phyloP scores from a whole-genome alignment of 352 stramenopile genomes.

The Pythium pyrilobum region DNA sequence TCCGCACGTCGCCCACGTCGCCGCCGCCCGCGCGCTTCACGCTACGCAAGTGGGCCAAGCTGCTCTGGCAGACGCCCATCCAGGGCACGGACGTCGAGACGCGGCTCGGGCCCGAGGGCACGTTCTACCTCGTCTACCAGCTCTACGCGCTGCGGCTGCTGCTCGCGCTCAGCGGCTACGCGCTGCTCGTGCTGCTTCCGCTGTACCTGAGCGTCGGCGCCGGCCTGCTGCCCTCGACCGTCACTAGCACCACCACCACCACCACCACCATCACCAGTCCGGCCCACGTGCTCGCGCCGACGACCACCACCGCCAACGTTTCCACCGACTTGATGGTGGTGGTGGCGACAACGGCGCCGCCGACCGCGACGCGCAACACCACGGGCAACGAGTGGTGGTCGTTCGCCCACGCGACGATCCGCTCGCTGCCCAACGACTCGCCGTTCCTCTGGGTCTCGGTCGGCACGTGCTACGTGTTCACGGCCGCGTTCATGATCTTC shows the following conservation, averaged over 20 bases:
- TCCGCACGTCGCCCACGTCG: conserved; percentile 34
- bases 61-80: conserved; percentile 73
- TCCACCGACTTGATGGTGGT: not conserved
- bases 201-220: conserved; percentile 61
- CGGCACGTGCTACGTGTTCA: conserved; percentile 70
- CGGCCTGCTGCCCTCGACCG: conserved; percentile 13
- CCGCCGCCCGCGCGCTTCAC: conserved; percentile 45
- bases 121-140: conserved; percentile 84
- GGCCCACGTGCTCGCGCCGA: not conserved
- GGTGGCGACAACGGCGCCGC: not conserved
- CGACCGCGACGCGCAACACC: not conserved
- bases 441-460: conserved; percentile 77
- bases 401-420: conserved; percentile 75
- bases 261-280: not conserved
- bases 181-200: conserved; percentile 62
- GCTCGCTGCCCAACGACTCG: conserved; percentile 69
- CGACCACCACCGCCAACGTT: not conserved
- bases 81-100: conserved; percentile 57
- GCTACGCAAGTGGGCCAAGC: conserved; percentile 49
- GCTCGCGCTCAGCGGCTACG: conserved; percentile 51
- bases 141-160: conserved; percentile 69
- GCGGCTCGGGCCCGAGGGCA: conserved; percentile 63
- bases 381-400: conserved; percentile 57
- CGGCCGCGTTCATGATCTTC: conserved; percentile 64
- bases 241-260: not conserved